Evolutionary conservation across 139 green algal genomes (phyloP).

Genomic region (Micromonas commoda): DNA sequence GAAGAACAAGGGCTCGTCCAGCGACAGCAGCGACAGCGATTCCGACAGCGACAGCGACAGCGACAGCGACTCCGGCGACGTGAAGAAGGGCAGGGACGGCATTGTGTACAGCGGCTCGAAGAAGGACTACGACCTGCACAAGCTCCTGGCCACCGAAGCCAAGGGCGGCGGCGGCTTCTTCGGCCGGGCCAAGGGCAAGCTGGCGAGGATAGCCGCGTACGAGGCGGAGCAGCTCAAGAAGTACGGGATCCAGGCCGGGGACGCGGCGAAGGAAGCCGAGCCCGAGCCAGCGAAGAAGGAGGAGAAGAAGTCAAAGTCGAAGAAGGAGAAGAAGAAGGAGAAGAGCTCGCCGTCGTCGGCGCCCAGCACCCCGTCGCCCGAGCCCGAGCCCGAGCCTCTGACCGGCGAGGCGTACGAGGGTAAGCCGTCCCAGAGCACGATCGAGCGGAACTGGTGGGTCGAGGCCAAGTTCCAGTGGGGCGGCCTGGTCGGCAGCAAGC

Average conservation of each 20-base stretch:
- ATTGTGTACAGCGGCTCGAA: background rate
- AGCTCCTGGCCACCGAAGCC: background rate
- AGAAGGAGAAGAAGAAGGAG: conserved; percentile 4
- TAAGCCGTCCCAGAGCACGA: background rate
- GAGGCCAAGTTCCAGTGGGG: conserved; percentile 7
- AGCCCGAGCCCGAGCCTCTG: background rate
- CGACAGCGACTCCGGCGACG: background rate
- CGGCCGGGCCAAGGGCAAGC: background rate
- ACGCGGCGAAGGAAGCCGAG: background rate
- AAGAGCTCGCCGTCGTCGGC: background rate
- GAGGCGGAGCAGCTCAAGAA: background rate
- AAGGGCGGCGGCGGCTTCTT: background rate
- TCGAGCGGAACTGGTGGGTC: background rate
- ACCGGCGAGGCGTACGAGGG: conserved; percentile 17
- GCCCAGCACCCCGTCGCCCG: background rate
- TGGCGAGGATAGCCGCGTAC: background rate
- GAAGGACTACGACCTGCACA: background rate
- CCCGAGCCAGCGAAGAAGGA: background rate
- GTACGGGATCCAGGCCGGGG: background rate
- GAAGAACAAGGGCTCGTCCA: background rate
- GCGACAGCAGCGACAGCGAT: background rate
- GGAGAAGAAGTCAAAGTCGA: background rate
- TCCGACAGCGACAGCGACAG: background rate
- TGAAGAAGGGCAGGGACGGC: conserved; percentile 1
- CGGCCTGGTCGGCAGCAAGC: conserved; percentile 9